phyloP scores from a whole-genome alignment of 2,329 filamentous ascomycete species.

The Venturia oleaginea region DNA sequence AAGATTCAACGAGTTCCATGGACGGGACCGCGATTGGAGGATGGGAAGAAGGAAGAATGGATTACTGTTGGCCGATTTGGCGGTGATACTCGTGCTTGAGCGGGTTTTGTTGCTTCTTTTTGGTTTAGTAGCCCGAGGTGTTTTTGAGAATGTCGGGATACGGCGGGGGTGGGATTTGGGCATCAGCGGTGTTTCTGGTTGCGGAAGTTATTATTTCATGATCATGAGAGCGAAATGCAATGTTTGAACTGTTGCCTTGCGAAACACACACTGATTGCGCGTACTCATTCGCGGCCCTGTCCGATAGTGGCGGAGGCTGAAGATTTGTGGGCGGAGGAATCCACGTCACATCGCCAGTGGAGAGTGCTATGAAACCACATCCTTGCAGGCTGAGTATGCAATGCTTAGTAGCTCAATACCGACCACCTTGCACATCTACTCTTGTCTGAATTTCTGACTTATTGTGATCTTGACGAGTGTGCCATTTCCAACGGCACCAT shows the following conservation, averaged over 20 bases:
- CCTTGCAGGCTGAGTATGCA: not conserved
- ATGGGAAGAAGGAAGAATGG: constrained; percentile 37
- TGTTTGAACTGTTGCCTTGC: not conserved
- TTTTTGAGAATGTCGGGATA: not conserved
- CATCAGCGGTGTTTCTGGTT: not conserved
- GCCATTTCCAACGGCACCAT: not conserved
- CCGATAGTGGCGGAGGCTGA: not conserved
- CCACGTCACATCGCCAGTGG: not conserved
- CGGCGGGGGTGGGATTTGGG: not conserved
- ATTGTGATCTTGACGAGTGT: not conserved
- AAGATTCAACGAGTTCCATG: constrained; percentile 31
- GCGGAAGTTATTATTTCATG: not conserved
- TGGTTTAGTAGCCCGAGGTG: not conserved
- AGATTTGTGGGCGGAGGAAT: not conserved
- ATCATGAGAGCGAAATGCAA: not conserved
- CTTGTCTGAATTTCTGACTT: not conserved
- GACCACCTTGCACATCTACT: not conserved
- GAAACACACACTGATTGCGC: not conserved
- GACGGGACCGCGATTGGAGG: constrained; percentile 35
- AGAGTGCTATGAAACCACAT: not conserved
- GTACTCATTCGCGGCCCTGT: not conserved
- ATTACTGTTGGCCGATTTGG: constrained; percentile 40
- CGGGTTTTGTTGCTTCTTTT: not conserved
- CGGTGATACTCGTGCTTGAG: constrained; percentile 26
- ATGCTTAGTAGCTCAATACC: not conserved